These are phyloP conservation scores for Sicyos edulis DNA, from an alignment of 306 rosid species.

Conservation along the genomic window DNA sequence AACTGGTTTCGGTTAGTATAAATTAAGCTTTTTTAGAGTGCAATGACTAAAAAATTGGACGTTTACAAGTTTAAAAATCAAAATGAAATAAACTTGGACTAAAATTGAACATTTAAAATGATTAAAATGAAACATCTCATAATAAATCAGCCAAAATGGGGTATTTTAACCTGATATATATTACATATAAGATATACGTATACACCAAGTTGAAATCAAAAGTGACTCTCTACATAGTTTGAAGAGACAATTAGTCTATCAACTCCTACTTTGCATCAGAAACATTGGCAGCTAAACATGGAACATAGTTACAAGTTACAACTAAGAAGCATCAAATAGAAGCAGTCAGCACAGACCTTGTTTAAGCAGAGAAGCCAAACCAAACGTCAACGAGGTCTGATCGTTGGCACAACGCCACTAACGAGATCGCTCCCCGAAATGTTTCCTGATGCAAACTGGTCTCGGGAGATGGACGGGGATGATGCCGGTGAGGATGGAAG, in stretches of 20 bases:
- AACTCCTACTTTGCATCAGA: neutral
- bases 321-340: neutral
- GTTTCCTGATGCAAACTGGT: conserved; percentile 47
- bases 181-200: neutral
- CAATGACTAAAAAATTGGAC: too few species aligned
- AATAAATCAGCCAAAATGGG: too few species aligned
- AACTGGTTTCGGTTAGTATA: too few species aligned
- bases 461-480: conserved; percentile 31
- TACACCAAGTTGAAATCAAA: neutral
- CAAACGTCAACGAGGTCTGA: conserved; percentile 53
- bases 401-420: conserved; percentile 68
- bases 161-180: neutral
- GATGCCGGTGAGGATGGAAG: conserved; percentile 42
- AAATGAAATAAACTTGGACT: too few species aligned
- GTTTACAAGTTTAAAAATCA: too few species aligned
- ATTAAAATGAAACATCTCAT: too few species aligned
- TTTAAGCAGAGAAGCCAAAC: neutral
- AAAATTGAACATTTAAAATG: too few species aligned
- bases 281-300: conserved; percentile 2
- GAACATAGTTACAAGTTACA: neutral
- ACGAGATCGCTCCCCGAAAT: conserved; percentile 69
- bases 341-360: neutral
- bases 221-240: neutral
- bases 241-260: neutral
- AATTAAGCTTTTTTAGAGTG: too few species aligned